A percentile compares a stretch with the other conserved stretches of the same genome.
Evolutionary conservation across 78 protist genomes (phyloP).

Genomic region (Pelomyxa schiedti): DNA sequence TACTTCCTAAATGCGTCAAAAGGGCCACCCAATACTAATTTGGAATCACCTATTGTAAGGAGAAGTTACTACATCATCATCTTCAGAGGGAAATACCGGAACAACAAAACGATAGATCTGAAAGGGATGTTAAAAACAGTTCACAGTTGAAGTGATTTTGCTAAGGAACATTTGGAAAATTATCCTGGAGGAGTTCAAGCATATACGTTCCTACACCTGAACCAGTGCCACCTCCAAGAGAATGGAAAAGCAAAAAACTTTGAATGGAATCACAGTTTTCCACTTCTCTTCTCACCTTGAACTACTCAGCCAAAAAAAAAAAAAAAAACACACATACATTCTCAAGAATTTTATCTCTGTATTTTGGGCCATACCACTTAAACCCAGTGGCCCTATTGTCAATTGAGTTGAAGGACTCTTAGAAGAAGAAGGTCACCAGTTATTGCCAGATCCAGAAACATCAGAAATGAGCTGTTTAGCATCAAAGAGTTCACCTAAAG

Average conservation of each 20-base stretch:
- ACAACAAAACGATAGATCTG: constrained; percentile 25
- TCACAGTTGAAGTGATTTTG: too few relatives aligned
- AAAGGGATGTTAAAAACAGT: too few relatives aligned
- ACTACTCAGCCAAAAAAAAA: not conserved
- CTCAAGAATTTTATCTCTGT: too few relatives aligned
- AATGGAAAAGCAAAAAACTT: constrained; percentile 47
- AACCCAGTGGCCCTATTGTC: constrained; percentile 29
- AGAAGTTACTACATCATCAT: constrained; percentile 65
- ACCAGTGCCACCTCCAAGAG: constrained; percentile 80
- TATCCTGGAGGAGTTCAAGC: constrained; percentile 32
- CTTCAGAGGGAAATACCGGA: constrained; percentile 43
- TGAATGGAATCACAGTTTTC: constrained; percentile 63
- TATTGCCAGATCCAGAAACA: constrained; percentile 67
- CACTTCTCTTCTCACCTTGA: constrained; percentile 12
- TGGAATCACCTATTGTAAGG: constrained; percentile 39
- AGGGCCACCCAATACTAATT: not conserved
- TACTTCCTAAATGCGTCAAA: not conserved
- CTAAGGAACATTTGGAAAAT: too few relatives aligned
- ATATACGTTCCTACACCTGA: constrained; percentile 68
- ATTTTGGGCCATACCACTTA: constrained; percentile 36
- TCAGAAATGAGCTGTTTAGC: constrained; percentile 26
- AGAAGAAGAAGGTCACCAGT: constrained; percentile 57
- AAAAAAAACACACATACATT: too few relatives aligned
- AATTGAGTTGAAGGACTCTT: not conserved
- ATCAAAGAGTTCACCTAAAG: constrained; percentile 55